A percentile compares a stretch with the other conserved stretches of the same genome.
Conservation (phyloP, 257 asterid species). For the Fraxinus pennsylvanica region DNA sequence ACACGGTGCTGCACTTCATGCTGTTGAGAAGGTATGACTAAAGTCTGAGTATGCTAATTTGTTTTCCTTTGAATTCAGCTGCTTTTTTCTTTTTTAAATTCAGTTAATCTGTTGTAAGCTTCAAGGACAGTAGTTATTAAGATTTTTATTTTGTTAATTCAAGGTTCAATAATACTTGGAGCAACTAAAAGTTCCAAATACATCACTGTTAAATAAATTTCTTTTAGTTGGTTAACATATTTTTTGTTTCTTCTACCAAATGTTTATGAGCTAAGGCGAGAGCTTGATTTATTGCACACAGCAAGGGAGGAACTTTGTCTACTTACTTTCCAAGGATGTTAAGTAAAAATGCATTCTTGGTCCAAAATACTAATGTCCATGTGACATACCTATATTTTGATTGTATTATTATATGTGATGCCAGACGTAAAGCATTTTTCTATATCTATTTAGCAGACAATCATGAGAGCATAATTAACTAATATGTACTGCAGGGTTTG, state of each 20-base stretch:
- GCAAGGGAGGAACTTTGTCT: conserved; percentile 2
- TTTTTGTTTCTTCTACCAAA: background rate
- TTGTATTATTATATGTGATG: background rate
- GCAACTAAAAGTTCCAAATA: background rate
- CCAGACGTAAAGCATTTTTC: conserved; percentile 10
- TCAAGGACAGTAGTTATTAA: background rate
- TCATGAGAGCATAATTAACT: conserved; percentile 8
- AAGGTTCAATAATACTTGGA: background rate
- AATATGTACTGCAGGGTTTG: conserved; percentile 57
- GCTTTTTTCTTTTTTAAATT: background rate
- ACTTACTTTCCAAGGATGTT: background rate
- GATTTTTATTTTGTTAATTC: background rate
- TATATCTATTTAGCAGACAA: conserved; percentile 16
- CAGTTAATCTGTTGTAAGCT: background rate
- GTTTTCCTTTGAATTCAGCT: conserved; percentile 14
- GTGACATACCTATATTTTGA: background rate
- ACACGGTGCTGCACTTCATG: conserved; percentile 98
- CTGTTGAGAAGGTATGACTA: conserved; percentile 70
- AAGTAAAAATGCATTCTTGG: background rate
- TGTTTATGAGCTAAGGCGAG: conserved; percentile 1
- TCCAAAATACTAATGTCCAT: background rate
- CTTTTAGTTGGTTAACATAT: background rate
- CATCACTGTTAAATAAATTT: background rate
- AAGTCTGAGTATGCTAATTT: background rate
- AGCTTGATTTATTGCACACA: background rate